Conservation (phyloP, 2,329 filamentous ascomycete species). For the Trichoderma lentiforme region DNA sequence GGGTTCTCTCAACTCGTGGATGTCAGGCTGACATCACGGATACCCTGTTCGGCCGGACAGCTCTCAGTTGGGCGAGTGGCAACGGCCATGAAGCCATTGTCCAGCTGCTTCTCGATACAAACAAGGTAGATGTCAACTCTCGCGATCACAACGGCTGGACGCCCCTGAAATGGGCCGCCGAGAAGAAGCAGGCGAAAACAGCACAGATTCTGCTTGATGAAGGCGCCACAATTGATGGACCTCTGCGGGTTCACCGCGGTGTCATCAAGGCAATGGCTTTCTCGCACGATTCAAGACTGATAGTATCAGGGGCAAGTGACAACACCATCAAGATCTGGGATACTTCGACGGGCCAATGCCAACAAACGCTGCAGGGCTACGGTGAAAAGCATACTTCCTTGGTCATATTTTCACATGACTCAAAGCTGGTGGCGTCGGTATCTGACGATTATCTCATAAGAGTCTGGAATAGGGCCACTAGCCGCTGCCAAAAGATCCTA, state of each 20-base stretch:
- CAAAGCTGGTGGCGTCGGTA: too few species aligned
- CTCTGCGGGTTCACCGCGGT: neutral
- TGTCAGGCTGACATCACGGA: too few species aligned
- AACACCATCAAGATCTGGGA: neutral
- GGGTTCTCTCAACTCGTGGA: too few species aligned
- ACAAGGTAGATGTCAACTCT: neutral
- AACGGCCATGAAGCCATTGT: neutral
- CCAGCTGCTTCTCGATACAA: neutral
- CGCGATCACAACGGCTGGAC: neutral
- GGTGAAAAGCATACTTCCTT: too few species aligned
- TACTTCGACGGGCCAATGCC: neutral
- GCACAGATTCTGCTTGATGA: neutral
- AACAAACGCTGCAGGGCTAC: neutral
- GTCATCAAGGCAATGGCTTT: neutral
- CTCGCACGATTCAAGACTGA: neutral
- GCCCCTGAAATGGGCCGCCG: neutral
- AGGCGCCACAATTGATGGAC: neutral
- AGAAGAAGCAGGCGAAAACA: fast-evolving
- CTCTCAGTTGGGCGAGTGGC: neutral
- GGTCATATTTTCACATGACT: too few species aligned
- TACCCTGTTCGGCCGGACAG: neutral
- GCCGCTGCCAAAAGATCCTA: too few species aligned
- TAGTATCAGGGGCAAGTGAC: neutral
- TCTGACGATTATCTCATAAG: too few species aligned
- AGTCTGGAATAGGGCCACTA: too few species aligned